Percentiles rank a stretch among this genome's conserved stretches.
These are phyloP conservation scores for Cutaneotrichosporon mucoides DNA, from an alignment of 1,284 basidiomycete genomes.

Conservation along the genomic window DNA sequence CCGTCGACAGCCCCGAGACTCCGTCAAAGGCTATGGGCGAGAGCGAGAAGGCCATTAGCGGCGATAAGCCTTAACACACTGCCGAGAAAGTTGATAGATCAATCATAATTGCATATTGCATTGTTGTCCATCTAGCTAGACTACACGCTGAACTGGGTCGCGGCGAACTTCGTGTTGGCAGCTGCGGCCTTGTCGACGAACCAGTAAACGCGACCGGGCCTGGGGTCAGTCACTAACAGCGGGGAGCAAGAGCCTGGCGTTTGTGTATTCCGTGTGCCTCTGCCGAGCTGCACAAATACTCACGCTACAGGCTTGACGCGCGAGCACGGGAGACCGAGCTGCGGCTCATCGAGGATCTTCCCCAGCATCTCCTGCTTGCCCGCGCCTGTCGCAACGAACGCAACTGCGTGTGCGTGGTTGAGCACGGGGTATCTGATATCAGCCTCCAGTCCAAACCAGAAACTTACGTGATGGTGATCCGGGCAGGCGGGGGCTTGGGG, in stretches of 20 bases:
- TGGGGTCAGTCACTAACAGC: slow-evolving; percentile 8
- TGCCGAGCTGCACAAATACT: slow-evolving; percentile 14
- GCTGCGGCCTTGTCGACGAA: slow-evolving; percentile 80
- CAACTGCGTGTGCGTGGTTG: slow-evolving; percentile 81
- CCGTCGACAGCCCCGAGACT: no score
- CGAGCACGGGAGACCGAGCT: slow-evolving; percentile 74
- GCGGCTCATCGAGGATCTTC: slow-evolving; percentile 72
- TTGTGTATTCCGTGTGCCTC: no score
- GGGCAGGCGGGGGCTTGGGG: slow-evolving; percentile 84
- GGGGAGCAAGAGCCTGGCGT: no score
- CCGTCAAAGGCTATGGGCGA: no score
- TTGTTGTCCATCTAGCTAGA: no score
- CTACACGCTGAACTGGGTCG: slow-evolving; percentile 30
- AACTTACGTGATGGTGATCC: slow-evolving; percentile 64
- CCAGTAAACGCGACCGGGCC: slow-evolving; percentile 83
- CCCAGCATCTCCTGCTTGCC: slow-evolving; percentile 76
- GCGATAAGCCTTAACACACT: no score
- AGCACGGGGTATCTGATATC: slow-evolving; percentile 66
- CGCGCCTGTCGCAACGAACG: slow-evolving; percentile 80
- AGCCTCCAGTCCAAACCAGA: background rate
- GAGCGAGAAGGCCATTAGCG: no score
- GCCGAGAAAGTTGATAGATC: no score
- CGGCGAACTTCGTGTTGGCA: slow-evolving; percentile 52
- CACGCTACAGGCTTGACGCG: slow-evolving; percentile 67
- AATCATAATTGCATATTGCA: no score